Conservation (phyloP, 1,139 yeast genomes). For the Hansenula sp. region DNA sequence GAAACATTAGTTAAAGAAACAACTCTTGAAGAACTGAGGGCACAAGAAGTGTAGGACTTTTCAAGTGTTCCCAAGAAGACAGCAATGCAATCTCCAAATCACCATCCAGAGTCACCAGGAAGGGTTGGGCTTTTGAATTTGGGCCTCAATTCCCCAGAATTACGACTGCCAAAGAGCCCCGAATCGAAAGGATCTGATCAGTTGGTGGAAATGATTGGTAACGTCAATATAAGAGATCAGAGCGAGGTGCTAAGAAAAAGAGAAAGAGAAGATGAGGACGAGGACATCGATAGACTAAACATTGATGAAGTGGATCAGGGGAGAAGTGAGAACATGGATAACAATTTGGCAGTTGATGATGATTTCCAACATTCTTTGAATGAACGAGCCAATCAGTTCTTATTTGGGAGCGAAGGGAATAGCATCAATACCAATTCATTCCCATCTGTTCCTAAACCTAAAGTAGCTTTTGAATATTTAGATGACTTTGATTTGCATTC, state of each 20-base stretch:
- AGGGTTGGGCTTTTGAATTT: not conserved
- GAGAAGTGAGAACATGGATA: constrained; percentile 19
- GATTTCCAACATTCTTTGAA: constrained; percentile 30
- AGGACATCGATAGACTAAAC: constrained; percentile 6
- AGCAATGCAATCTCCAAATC: not conserved
- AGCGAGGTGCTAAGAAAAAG: constrained; percentile 1
- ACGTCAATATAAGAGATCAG: not conserved
- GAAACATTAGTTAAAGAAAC: not conserved
- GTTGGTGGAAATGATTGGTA: not conserved
- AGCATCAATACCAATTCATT: constrained; percentile 15
- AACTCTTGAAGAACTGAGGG: not conserved
- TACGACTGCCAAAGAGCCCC: too few relatives aligned
- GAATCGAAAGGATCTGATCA: not conserved
- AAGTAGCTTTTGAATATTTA: constrained; percentile 41
- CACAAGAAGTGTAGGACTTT: too few relatives aligned
- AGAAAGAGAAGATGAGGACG: constrained; percentile 9
- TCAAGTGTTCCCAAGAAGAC: not conserved
- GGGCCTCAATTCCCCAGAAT: not conserved
- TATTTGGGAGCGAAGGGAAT: constrained; percentile 11
- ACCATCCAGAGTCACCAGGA: not conserved
- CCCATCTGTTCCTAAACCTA: constrained; percentile 29
- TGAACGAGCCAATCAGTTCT: constrained; percentile 31
- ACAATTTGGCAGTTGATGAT: constrained; percentile 32
- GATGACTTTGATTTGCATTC: constrained; percentile 38
- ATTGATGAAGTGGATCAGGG: constrained; percentile 20